Conservation (phyloP, 192 early-diverging fungal genomes). For the Gonapodya prolifera region DNA sequence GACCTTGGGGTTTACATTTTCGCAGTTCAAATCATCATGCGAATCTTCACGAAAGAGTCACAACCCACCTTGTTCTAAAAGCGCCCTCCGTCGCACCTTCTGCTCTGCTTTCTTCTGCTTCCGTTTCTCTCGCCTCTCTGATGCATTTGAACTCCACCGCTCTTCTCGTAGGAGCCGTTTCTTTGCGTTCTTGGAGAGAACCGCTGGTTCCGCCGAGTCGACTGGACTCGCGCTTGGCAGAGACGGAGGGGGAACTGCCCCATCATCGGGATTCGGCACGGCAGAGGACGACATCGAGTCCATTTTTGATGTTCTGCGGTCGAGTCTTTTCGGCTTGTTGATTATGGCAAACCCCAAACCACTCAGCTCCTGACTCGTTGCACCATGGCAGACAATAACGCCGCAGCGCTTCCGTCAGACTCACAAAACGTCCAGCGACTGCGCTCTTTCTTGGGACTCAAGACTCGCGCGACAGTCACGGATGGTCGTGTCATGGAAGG, state of each 20-base stretch:
- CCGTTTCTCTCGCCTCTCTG: constrained; percentile 25
- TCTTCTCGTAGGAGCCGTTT: constrained; percentile 59
- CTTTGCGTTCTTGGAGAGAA: constrained; percentile 53
- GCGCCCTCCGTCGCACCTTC: constrained; percentile 19
- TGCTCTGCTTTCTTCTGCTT: constrained; percentile 27
- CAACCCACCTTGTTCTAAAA: not conserved
- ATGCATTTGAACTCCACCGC: constrained; percentile 26
- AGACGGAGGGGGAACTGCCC: not conserved
- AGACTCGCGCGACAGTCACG: constrained; percentile 37
- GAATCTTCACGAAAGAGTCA: no score
- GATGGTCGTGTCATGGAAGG: constrained; percentile 59
- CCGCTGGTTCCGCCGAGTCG: not conserved
- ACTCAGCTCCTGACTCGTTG: no score
- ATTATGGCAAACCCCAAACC: no score
- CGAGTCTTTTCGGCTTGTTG: not conserved
- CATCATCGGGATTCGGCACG: not conserved
- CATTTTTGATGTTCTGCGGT: not conserved
- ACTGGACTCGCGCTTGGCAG: not conserved
- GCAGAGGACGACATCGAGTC: not conserved
- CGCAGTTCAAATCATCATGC: no score
- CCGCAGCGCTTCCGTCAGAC: constrained; percentile 25
- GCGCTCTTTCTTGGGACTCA: constrained; percentile 34
- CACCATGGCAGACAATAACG: constrained; percentile 30
- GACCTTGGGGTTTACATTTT: no score
- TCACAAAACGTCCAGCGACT: constrained; percentile 28